Evolutionary conservation across 1,139 yeast genomes (phyloP).

Genomic region (Suhomyces bolitotheri): DNA sequence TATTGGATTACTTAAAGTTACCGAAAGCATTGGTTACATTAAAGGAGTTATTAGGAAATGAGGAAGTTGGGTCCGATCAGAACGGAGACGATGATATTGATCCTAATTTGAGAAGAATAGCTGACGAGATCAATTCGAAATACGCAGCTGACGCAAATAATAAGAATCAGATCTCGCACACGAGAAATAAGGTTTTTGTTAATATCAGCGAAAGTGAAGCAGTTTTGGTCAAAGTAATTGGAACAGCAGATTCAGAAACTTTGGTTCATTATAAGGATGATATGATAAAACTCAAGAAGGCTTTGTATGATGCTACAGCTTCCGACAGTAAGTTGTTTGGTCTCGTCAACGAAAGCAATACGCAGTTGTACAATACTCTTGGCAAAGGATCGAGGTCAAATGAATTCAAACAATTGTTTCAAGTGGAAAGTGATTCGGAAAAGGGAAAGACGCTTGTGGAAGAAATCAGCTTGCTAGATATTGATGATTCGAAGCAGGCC

Average conservation of each 20-base stretch:
- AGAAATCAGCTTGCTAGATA: constrained; percentile 57
- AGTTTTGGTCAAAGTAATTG: constrained; percentile 11
- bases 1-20: constrained; percentile 74
- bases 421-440: constrained; percentile 10
- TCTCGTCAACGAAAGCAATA: constrained; percentile 29
- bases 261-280: constrained; percentile 43
- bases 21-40: constrained; percentile 66
- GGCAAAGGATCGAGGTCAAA: constrained; percentile 35
- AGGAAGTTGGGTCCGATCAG: constrained; percentile 4
- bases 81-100: constrained; percentile 17
- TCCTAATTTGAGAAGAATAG: constrained; percentile 21
- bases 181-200: constrained; percentile 44
- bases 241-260: constrained; percentile 13
- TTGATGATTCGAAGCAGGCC: constrained; percentile 48
- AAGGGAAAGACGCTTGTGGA: constrained; percentile 17
- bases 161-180: constrained; percentile 24
- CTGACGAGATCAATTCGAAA: constrained; percentile 29
- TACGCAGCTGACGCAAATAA: constrained; percentile 27
- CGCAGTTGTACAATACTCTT: constrained; percentile 29
- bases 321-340: constrained; percentile 61
- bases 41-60: constrained; percentile 34
- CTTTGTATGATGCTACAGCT: constrained; percentile 65
- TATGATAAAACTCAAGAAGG: constrained; percentile 56
- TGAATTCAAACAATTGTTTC: constrained; percentile 35
- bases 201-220: constrained; percentile 42